Evolutionary conservation across 78 protist genomes (phyloP), one percentile per base, ranked within the genome.

Genomic region (Pigoraptor vietnamica): DNA sequence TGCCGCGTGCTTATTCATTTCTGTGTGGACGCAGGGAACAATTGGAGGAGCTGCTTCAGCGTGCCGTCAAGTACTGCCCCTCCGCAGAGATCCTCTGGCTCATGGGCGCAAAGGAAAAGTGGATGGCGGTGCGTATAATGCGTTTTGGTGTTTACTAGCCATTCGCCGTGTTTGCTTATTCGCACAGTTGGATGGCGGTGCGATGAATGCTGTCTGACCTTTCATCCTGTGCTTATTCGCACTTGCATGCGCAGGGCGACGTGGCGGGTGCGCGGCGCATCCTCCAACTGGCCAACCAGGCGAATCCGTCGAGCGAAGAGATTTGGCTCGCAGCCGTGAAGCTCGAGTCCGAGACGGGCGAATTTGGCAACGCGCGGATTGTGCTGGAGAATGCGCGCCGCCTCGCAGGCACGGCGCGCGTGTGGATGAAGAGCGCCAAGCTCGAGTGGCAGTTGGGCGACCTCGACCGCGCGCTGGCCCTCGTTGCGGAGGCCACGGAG

Each of bases 261-360:
- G 91, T 97, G 0, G 90, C 29, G 2, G 84, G 40, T 10, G 98
- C 98, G 2, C 91, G 98, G 10, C 40, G 25, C 35, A 95, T 97
- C 79, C 95, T 98, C 32, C 81, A 9, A 10, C 91, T 92, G 35
- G 99, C 99, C 10, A 97, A 98, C 93, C 23, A 81, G 55, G 95
- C 93, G 34, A 98, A 94, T 89, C 94, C 95, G 0, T 1, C 37
- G 88, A 90, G 93, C 36, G 99, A 98, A 92, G 91, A 93, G 33
- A 96, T 98, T 24, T 97, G 98, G 98, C 91, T 98, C 0, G 99
- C 99, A 1, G 99, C 99, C 35, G 97, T 95, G 39, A 97, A 98
- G 91, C 97, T 98, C 48, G 99, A 98, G 88, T 37, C 81, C 6
- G 99, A 97, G 91, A 95, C 90, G 90, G 67, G 83, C 88, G 95